Evolutionary conservation across 2,329 filamentous ascomycete genomes (phyloP), one percentile per base, ranked within the genome.

Genomic region (Sporothrix pseudoabietina): DNA sequence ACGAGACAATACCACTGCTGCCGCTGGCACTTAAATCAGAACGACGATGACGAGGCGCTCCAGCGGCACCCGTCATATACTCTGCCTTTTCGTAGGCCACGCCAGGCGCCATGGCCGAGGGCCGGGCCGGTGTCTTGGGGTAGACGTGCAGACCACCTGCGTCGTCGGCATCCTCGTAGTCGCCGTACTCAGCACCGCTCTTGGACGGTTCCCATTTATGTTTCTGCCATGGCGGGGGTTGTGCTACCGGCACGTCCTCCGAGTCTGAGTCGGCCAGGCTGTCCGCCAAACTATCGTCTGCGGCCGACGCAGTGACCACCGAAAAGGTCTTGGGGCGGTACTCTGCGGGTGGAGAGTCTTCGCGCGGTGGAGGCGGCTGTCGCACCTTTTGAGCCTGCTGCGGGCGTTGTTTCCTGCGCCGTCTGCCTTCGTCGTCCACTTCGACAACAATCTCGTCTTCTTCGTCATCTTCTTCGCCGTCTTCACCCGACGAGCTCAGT

Each of bases 81-180:
- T 68, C 65, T 8, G 44, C 26, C 7, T 26, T 12, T 30, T 68
- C 44, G 12, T 52, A 35, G 3, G 44, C 6, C 14, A 68, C 65
- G 10, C 61, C 61, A 6, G 39, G 61, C 19, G 61, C 61, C 61
- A 65, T 65, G 39, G 61, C 61, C n/a, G 69, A 61, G 9, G 72
- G 63, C 16, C 57, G 32, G 3, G 57, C 68, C 1, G 54, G 68
- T 4, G 68, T 39, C 30, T 71, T 65, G n/a, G 68, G 47, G 69
- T 73, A 61, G 61, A 74, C 72, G 54, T 74, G 72, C n/a, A 74
- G 19, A n/a, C 8, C 59, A n/a, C 32, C 35, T 35, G 35, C 8
- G 35, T 35, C 35, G 35, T 63, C 71, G 19, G 41, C 66, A 4
- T 52, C 26, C 10, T 55, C 54, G 52, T 63, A 16, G 12, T 55